Evolutionary conservation across 768 basidiomycete genomes (phyloP).

Genomic region (Calocybe gangraenosa): DNA sequence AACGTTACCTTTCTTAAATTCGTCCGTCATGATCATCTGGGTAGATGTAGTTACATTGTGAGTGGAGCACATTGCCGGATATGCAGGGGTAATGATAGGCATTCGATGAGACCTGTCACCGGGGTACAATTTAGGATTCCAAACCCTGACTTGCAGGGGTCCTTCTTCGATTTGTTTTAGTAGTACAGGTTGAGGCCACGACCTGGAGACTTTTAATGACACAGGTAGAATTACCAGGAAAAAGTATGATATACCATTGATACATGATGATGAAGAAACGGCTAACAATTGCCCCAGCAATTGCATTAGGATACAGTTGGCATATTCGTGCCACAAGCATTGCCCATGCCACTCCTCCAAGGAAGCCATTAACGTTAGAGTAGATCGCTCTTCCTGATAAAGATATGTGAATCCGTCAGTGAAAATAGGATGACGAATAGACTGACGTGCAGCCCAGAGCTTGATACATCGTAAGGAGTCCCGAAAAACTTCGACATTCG

Average conservation of each 20-base stretch:
- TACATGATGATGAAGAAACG: conserved; percentile 98
- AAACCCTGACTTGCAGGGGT: conserved; percentile 87
- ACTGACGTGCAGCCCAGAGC: conserved; percentile 92
- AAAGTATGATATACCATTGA: conserved; percentile 65
- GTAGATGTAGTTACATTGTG: conserved; percentile 97
- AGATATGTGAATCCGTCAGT: neutral
- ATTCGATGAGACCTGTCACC: conserved; percentile 92
- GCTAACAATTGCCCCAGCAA: conserved; percentile 93
- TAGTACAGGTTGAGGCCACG: conserved; percentile 98
- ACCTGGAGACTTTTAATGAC: conserved; percentile 45
- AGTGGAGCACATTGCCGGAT: conserved; percentile 98
- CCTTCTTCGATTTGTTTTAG: conserved; percentile 97
- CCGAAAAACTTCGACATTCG: conserved; percentile 91
- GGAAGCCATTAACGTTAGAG: conserved; percentile 96
- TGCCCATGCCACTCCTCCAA: conserved; percentile 98
- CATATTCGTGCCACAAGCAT: conserved; percentile 99
- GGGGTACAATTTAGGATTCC: conserved; percentile 98
- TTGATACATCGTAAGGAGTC: conserved; percentile 95
- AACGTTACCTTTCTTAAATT: conserved; percentile 81
- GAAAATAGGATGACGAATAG: neutral
- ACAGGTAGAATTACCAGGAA: neutral
- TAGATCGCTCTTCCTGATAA: conserved; percentile 87
- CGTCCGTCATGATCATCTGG: conserved; percentile 92
- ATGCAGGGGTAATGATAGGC: conserved; percentile 99
- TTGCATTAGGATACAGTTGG: conserved; percentile 94